These are phyloP conservation scores for Acanthamoeba castellanii DNA, from an alignment of 208 protist genomes.

Conservation along the genomic window DNA sequence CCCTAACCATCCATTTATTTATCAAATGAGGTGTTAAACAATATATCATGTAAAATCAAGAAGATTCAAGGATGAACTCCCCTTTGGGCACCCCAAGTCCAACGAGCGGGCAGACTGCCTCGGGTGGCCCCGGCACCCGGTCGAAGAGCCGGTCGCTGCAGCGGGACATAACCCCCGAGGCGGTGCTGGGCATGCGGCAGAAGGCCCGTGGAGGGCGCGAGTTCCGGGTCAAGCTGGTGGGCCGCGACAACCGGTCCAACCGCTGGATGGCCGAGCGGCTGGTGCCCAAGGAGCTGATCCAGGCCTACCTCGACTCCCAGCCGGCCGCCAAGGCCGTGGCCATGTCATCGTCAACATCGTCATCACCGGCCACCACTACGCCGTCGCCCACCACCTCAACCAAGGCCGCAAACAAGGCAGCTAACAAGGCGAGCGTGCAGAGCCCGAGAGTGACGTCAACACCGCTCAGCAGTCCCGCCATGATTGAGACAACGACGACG, in stretches of 20 bases:
- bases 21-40: too few relatives aligned
- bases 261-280: neutral
- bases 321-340: neutral
- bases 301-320: neutral
- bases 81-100: too few relatives aligned
- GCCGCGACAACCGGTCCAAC: slow-evolving; percentile 29
- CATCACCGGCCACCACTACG: neutral
- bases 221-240: slow-evolving; percentile 22
- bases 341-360: neutral
- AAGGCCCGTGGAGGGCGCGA: neutral
- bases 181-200: neutral
- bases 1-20: too few relatives aligned
- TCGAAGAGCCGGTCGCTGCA: neutral
- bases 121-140: neutral
- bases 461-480: too few relatives aligned
- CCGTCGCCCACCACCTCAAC: too few relatives aligned
- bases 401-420: too few relatives aligned
- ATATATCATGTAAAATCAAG: too few relatives aligned
- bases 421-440: too few relatives aligned
- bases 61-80: too few relatives aligned
- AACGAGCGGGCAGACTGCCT: too few relatives aligned
- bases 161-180: neutral
- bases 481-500: too few relatives aligned
- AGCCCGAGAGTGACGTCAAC: too few relatives aligned
- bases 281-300: neutral